These are phyloP conservation scores for Cystobasidium tubakii DNA, from an alignment of 768 basidiomycete species.

Conservation along the genomic window DNA sequence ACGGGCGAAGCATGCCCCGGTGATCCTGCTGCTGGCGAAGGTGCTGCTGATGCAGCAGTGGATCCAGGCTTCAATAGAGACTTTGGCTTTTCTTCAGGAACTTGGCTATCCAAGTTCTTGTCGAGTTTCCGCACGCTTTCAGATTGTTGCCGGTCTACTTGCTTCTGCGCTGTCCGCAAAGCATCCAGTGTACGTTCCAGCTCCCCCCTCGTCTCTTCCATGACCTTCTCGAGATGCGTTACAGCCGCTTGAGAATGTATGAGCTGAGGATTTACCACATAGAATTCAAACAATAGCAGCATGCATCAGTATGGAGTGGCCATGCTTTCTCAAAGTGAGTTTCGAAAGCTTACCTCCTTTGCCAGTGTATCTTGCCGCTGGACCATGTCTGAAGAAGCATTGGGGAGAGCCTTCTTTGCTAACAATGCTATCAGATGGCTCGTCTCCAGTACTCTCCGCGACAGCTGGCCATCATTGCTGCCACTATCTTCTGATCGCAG, in stretches of 20 bases:
- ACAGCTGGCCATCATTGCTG: neutral
- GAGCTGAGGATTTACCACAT: constrained; percentile 2
- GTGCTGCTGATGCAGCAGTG: neutral
- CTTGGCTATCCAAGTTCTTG: constrained; percentile 13
- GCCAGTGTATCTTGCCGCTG: neutral
- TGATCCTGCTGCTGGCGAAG: constrained; percentile 12
- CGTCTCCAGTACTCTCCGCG: neutral
- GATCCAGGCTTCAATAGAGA: neutral
- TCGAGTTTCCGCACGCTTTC: constrained; percentile 44
- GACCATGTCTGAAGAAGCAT: neutral
- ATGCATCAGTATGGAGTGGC: no score
- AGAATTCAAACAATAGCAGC: neutral
- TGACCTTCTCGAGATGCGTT: constrained; percentile 40
- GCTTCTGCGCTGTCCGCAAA: constrained; percentile 45
- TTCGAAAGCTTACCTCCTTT: neutral
- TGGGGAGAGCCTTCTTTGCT: neutral
- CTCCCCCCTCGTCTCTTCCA: constrained; percentile 37
- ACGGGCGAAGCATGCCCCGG: neutral
- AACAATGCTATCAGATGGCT: neutral
- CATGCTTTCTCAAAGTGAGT: neutral
- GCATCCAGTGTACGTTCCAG: constrained; percentile 41
- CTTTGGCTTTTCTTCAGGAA: neutral
- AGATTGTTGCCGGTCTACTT: constrained; percentile 42
- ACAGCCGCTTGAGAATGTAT: constrained; percentile 38
- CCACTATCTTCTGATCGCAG: neutral